Conservation (phyloP, 345 rosid species). For the Citrus medica region DNA sequence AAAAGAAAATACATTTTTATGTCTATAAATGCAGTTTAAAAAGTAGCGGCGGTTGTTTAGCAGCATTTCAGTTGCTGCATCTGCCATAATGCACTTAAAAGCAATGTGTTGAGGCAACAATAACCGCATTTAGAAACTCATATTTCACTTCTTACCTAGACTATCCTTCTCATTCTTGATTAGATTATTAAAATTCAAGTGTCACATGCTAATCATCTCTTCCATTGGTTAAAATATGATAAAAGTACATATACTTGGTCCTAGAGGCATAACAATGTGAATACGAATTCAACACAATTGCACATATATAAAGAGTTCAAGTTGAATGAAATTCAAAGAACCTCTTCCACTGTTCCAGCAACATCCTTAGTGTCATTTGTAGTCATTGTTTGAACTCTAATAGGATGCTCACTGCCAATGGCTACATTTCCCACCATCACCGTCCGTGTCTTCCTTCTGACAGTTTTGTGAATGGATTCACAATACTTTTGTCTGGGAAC, state of each 20-base stretch:
- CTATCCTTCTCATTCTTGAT: background rate
- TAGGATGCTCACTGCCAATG: constrained; percentile 92
- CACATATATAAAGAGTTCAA: constrained; percentile 3
- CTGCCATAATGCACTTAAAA: background rate
- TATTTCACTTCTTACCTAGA: background rate
- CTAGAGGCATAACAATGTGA: background rate
- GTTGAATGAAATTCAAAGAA: constrained; percentile 21
- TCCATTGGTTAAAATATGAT: background rate
- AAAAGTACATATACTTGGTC: background rate
- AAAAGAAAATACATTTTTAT: background rate
- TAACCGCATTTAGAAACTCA: background rate
- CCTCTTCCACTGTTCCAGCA: constrained; percentile 94
- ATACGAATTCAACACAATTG: background rate
- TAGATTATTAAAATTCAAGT: background rate
- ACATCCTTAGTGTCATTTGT: constrained; percentile 86
- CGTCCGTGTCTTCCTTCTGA: constrained; percentile 85
- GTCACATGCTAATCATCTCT: background rate
- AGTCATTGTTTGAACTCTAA: constrained; percentile 96
- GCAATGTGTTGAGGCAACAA: background rate
- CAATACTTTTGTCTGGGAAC: constrained; percentile 97
- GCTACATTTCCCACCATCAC: constrained; percentile 95
- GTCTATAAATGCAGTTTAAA: background rate
- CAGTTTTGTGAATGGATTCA: constrained; percentile 81
- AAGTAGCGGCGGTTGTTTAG: background rate
- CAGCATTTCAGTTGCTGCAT: background rate